These are phyloP conservation scores for Lophiotrema nucula DNA, from an alignment of 495 filamentous ascomycete genomes.

Conservation along the genomic window DNA sequence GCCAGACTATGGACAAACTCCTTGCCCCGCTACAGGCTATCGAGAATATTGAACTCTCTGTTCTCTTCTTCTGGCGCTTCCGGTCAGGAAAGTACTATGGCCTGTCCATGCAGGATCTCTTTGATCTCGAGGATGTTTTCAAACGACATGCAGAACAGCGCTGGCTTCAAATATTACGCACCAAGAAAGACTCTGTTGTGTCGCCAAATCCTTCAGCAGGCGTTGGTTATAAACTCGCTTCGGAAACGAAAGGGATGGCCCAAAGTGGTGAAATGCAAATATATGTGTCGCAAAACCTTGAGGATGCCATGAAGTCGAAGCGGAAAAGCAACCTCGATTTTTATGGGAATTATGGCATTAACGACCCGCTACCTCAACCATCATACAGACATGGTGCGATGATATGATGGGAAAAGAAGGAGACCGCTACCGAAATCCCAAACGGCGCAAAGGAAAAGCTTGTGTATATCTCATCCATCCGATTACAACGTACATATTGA, in stretches of 20 bases:
- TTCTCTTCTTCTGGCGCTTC: conserved; percentile 25
- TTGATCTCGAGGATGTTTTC: conserved; percentile 30
- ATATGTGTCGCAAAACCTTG: conserved; percentile 19
- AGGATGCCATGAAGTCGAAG: conserved; percentile 13
- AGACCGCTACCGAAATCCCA: too few species aligned
- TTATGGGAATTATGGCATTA: conserved; percentile 29
- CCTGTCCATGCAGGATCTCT: conserved; percentile 27
- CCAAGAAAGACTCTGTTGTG: conserved; percentile 4
- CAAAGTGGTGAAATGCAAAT: conserved; percentile 28
- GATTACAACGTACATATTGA: too few species aligned
- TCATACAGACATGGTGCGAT: conserved; percentile 21
- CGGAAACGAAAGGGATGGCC: conserved; percentile 15
- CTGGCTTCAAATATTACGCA: conserved; percentile 22
- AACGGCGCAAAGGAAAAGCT: too few species aligned
- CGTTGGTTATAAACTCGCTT: conserved; percentile 21
- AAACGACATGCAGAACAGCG: conserved; percentile 24
- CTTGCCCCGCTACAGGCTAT: conserved; percentile 18
- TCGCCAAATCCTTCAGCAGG: conserved; percentile 18
- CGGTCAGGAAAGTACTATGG: conserved; percentile 20
- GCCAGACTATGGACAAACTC: conserved; percentile 22
- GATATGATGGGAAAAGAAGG: too few species aligned
- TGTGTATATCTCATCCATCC: too few species aligned
- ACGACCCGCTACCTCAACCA: conserved; percentile 24
- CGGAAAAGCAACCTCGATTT: conserved; percentile 24
- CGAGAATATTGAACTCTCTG: conserved; percentile 13